Evolutionary conservation across 2,329 filamentous ascomycete species (phyloP).

Genomic region (Cladosporium cucumerinum): DNA sequence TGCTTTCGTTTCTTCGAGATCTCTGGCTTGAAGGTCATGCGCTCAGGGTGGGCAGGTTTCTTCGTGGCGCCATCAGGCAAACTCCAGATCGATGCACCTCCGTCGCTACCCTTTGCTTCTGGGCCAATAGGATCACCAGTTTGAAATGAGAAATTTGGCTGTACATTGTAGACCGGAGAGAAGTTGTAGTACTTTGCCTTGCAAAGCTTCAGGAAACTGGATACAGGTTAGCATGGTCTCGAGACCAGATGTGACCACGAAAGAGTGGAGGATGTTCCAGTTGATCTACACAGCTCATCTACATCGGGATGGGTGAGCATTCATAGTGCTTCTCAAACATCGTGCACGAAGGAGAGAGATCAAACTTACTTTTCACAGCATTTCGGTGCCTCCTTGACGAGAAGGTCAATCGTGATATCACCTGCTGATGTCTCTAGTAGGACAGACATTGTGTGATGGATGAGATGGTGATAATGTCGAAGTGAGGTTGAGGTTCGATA

Average conservation of each 20-base stretch:
- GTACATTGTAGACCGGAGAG: conserved; percentile 83
- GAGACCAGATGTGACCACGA: not conserved
- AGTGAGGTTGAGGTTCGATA: not conserved
- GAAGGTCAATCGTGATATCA: conserved; percentile 90
- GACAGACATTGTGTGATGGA: conserved; percentile 70
- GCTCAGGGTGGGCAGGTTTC: conserved; percentile 56
- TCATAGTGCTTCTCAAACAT: not conserved
- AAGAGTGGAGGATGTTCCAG: too few species aligned
- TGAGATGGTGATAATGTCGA: not conserved
- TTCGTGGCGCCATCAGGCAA: conserved; percentile 63
- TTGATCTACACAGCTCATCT: too few species aligned
- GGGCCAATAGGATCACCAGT: conserved; percentile 92
- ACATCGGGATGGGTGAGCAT: not conserved
- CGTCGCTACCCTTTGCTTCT: conserved; percentile 78
- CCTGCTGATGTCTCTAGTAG: conserved; percentile 88
- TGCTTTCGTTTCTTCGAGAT: conserved; percentile 88
- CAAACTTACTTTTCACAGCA: conserved; percentile 88
- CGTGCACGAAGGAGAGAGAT: not conserved
- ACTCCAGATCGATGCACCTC: conserved; percentile 91
- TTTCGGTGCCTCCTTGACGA: conserved; percentile 83
- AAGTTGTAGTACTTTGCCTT: conserved; percentile 99
- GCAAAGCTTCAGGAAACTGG: conserved; percentile 94
- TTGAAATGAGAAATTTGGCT: conserved; percentile 94
- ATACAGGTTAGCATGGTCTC: not conserved
- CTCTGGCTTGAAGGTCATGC: conserved; percentile 65